These are phyloP conservation scores for Pyrenochaeta sp. DNA, from an alignment of 2,329 filamentous ascomycete genomes.

Conservation along the genomic window DNA sequence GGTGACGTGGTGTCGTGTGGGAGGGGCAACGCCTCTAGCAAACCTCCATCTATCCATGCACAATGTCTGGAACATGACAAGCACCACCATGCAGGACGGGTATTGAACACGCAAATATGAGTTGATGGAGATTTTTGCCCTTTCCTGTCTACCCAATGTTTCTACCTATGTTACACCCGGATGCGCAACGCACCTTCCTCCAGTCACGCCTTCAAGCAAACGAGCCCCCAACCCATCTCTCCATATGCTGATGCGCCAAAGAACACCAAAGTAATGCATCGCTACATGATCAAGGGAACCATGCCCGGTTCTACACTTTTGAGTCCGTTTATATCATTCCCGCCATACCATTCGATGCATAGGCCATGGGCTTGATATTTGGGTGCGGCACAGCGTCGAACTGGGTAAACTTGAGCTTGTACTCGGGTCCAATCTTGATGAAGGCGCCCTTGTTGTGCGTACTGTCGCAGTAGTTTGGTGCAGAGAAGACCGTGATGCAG, in stretches of 20 bases:
- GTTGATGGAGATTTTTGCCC: not conserved
- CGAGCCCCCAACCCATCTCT: constrained; percentile 24
- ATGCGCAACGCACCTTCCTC: constrained; percentile 9
- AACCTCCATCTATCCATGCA: not conserved
- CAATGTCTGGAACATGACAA: not conserved
- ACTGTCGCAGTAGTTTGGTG: constrained; percentile 95
- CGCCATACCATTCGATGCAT: constrained; percentile 83
- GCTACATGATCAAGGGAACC: constrained; percentile 31
- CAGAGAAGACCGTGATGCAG: constrained; percentile 99
- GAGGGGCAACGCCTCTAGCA: constrained; percentile 17
- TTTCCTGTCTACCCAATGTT: not conserved
- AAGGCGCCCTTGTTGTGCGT: constrained; percentile 98
- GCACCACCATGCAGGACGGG: not conserved
- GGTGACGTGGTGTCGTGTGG: constrained; percentile 18
- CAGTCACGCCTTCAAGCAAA: constrained; percentile 22
- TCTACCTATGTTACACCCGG: constrained; percentile 19
- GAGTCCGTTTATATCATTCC: constrained; percentile 68
- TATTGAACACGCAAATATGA: not conserved
- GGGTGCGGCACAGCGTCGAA: constrained; percentile 98
- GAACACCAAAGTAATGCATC: constrained; percentile 49
- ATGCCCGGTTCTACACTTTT: constrained; percentile 1
- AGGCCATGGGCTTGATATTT: constrained; percentile 92
- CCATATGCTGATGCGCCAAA: constrained; percentile 44
- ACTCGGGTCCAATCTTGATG: constrained; percentile 93
- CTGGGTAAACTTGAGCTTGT: constrained; percentile 90